Base-by-base conservation (phyloP, 345 rosid genomes). In the Cardamine chenopodiifolia region DNA sequence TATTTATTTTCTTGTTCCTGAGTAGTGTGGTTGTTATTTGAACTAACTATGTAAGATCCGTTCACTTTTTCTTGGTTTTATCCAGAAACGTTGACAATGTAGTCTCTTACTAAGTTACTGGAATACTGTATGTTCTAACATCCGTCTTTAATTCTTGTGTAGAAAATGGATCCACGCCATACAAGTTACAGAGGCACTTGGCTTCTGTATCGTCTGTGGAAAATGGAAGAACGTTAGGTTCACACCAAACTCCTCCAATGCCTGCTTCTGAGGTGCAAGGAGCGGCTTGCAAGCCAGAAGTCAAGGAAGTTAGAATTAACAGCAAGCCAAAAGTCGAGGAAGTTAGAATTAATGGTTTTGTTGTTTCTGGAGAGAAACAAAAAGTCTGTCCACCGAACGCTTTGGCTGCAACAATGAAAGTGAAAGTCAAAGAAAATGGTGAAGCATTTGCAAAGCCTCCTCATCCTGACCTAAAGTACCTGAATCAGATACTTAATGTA, bases 381-480 rank as follows among this genome's bases (percentile, higher is more conserved):
- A 81, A 58, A 53, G 66, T 25, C 62, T 49, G 79, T 55, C 62
- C 71, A n/a, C 56, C 76, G 12, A 78, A 39, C 57, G 68, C 82
- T 72, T 52, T 17, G 62, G 53, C 62, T 62, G 61, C 61, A 62
- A 28, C 69, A 39, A 52, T 37, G 76, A 63, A 40, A 22, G 53
- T 50, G 9, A 70, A 70, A 57, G 74, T 76, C 34, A 80, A 78
- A 72, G 82, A 78, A 65, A 73, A 70, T 5, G 73, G 75, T 29
- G 86, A 82, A 77, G 83, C 64, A 45, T 73, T 71, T 25, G 18
- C 12, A 42, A 86, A 55, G 65, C 86, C 76, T 39, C 96, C 88
- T 23, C 97, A 90, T 86, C 89, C 87, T 1, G 94, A 90, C 78
- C 53, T 66, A 20, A 89, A 91, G 77, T 80, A 81, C 77, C 74